Evolutionary conservation across 1,139 yeast species (phyloP).

Genomic region (Kazachstania sp.): DNA sequence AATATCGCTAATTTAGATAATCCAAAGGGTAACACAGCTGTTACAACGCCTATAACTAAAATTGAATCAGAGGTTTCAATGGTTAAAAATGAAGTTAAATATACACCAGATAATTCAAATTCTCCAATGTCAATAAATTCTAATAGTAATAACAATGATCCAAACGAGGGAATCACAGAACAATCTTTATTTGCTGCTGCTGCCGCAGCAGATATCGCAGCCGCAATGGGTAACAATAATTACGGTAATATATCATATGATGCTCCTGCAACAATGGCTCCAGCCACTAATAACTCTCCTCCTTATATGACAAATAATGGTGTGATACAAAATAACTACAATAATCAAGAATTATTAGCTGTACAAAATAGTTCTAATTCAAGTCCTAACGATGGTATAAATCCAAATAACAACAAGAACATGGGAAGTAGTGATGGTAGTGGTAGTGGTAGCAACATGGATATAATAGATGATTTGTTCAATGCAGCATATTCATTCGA

Average conservation of each 20-base stretch:
- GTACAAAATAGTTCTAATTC: not conserved
- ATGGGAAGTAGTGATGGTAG: not conserved
- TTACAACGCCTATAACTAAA: not conserved
- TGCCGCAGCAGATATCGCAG: conserved; percentile 1
- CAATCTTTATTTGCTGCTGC: not conserved
- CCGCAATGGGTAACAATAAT: not conserved
- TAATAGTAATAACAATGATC: not conserved
- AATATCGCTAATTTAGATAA: conserved; percentile 1
- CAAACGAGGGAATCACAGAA: not conserved
- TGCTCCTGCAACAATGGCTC: not conserved
- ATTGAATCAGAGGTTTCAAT: not conserved
- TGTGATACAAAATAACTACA: not conserved
- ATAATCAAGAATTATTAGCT: not conserved
- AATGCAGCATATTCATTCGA: conserved; percentile 2
- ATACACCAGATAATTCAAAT: not conserved
- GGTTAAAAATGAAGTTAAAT: not conserved
- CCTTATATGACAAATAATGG: not conserved
- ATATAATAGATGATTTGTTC: conserved; percentile 1
- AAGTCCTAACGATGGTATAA: not conserved
- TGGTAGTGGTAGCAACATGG: not conserved
- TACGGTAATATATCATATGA: not conserved
- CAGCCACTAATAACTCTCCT: not conserved
- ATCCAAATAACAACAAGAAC: not conserved
- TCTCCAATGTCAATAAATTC: not conserved
- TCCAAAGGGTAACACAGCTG: not conserved